Evolutionary conservation across 1,139 yeast species (phyloP), one percentile per base, ranked within the genome.

Genomic region (Pichia sp.): DNA sequence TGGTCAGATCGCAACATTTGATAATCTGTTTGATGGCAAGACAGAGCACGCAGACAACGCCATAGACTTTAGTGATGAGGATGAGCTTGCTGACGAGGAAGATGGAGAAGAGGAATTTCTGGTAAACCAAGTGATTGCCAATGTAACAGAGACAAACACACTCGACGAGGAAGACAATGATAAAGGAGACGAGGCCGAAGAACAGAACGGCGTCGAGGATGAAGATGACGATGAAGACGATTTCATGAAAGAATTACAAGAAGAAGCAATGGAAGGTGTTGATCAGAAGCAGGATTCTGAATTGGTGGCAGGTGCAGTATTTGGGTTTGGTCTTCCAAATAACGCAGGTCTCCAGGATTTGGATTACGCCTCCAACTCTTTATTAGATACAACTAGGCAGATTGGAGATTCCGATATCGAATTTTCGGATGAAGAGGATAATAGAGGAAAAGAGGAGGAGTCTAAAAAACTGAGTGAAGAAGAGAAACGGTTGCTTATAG

Each of bases 61-160:
- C n/a, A 74, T 90, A 44, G 98, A 93, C 68, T 93, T 87, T 66
- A 97, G 89, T 63, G 96, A 89, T 65, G 95, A 88, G 59, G 98
- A 91, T 60, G 97, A 91, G 66, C 74, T 93, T 52, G 98, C 98
- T 0, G 98, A 90, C 46, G 96, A 89, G 50, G 88, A 81, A 47
- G 52, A 54, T 34, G 19, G 44, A 25, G 37, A 41, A 18, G 48
- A 41, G 13, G 19, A 48, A 18, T 8, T n/a, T 16, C 16, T n/a
- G 9, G 16, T 22, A 21, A 44, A 28, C 12, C 30, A 31, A 31
- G 25, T 5, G 6, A n/a, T 19, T 31, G 18, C 4, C 4, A n/a
- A 21, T 19, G n/a, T 31, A 21, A 19, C 13, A 4, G 12, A 16
- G 4, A 4, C 50, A 42, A 57, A 2, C 49, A 47, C 62, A 28